Base-by-base conservation (phyloP, 805 yeast genomes). In the Tetrapisispora taiwanensis region DNA sequence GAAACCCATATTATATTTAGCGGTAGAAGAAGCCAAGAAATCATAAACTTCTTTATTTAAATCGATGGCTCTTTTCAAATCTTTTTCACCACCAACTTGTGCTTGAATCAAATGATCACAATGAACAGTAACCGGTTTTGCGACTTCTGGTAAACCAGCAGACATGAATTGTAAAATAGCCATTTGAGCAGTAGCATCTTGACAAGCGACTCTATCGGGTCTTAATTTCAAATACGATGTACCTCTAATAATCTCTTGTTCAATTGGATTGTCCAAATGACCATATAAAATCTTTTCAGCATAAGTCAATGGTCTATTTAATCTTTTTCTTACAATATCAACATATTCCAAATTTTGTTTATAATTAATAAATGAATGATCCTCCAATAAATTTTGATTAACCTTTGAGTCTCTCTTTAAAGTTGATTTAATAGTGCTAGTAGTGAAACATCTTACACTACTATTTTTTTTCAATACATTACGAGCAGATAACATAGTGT, bases 111-210 rank as follows among this genome's bases (percentile, higher is more conserved):
- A 79, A 69, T 89, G 97, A 68, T 89, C 97, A 77, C 97, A 89
- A 73, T 89, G 97, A 48, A 90, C 95, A 39, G 97, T 86, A 50
- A 89, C 86, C 45, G 97, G 97, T 51, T 90, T 90, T 46, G 95
- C 95, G 42, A 89, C 94, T 62, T 79, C 76, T 50, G 85, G 82
- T 78, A 88, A 72, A 60, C 95, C 95, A 56, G 95, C 94, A 49
- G 95, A 84, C 94, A 88, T 88, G 68, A 89, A 89, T 73, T 89
- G 97, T 62, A 89, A 73, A 56, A 89, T 77, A 46, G 97, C 96
- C 97, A 89, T 89, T 74, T 89, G 97, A 46, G 97, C 97, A 47
- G 96, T 87, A 46, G 97, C 97, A 74, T 89, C 97, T 74, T 89
- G 97, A 84, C 95, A 88, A 41, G 97, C 97, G 49, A 90, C 97